Base-by-base conservation (phyloP, 306 rosid species). In the Erythrophleum fordii region DNA sequence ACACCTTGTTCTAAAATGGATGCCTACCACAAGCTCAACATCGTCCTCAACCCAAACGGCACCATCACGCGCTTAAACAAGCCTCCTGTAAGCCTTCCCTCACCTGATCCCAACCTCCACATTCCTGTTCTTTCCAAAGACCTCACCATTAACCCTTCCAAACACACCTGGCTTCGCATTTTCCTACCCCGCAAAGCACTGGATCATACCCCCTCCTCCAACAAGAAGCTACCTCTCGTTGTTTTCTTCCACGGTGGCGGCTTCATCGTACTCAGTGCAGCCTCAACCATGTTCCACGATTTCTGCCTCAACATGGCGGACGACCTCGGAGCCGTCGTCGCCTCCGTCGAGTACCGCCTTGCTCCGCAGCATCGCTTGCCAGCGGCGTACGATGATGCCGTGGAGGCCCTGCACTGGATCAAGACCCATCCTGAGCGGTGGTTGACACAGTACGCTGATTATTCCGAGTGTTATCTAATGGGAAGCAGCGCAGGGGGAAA, bases 231-330 rank as follows among this genome's bases (percentile, higher is more conserved):
- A 0, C 78, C 69, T n/a, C 55, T 83, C 39, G 13, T 75, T 9
- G 26, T 83, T 12, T 73, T 34, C 78, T 87, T 14, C 83, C 90
- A 84, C 39, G 90, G 86, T 0, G 86, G 90, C 55, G 87, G 86
- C 20, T 87, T 87, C 77, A n/a, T 84, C 9, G 0, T 55, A 0
- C 44, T 11, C 12, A 64, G 80, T 5, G 82, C 84, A 37, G 45
- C 74, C 53, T 73, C 87, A 5, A 12, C 75, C 16, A 4, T 46
- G 8, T 48, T 45, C 22, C 75, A 70, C 39, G 8, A 46, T 3
- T 70, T 70, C 26, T 70, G 75, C 25, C 20, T 46, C 59, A 70
- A 46, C 41, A 45, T 70, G 59, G 75, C 75, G 1, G 11, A 26
- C 9, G 25, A 45, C 17, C 62, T 86, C 80, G 14, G 6, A 37